Percentiles rank a stretch among this genome's conserved stretches.
Conservation (phyloP, 2,329 filamentous ascomycete species). For the Fusarium nodosum region DNA sequence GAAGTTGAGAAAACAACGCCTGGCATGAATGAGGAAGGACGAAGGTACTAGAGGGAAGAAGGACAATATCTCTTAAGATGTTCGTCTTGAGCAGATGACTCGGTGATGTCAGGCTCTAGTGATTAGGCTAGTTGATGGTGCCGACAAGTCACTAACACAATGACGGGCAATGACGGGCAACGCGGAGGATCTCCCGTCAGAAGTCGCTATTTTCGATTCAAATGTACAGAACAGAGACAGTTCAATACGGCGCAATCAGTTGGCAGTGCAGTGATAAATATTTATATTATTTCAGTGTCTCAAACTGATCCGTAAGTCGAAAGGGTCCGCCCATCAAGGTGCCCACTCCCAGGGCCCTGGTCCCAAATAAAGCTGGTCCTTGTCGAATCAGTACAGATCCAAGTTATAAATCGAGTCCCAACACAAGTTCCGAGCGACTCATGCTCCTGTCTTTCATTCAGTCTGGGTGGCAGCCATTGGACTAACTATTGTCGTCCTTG, state of each 20-base stretch:
- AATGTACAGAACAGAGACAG: constrained; percentile 24
- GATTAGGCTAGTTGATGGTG: constrained; percentile 24
- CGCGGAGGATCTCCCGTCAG: constrained; percentile 41
- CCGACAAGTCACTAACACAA: constrained; percentile 24
- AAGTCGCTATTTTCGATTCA: constrained; percentile 17
- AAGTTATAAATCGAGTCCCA: constrained; percentile 27
- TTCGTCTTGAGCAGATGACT: constrained; percentile 15
- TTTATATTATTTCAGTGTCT: constrained; percentile 39
- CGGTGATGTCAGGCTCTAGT: constrained; percentile 29
- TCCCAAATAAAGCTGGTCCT: constrained; percentile 30
- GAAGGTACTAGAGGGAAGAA: background rate
- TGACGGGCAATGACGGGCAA: constrained; percentile 29
- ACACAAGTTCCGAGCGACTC: constrained; percentile 21
- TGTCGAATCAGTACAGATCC: constrained; percentile 37
- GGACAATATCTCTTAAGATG: background rate
- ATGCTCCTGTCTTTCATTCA: constrained; percentile 2
- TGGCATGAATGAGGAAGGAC: background rate
- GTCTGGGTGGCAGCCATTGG: constrained; percentile 3
- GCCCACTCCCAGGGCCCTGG: constrained; percentile 40
- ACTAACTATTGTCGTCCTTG: background rate
- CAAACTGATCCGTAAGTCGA: constrained; percentile 29
- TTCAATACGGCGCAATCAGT: background rate
- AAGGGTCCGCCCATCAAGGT: constrained; percentile 48
- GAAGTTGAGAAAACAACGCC: background rate
- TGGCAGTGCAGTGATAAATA: constrained; percentile 22